These are phyloP conservation scores for Acanthamoeba lenticulata DNA, from an alignment of 208 protist genomes.

Conservation along the genomic window DNA sequence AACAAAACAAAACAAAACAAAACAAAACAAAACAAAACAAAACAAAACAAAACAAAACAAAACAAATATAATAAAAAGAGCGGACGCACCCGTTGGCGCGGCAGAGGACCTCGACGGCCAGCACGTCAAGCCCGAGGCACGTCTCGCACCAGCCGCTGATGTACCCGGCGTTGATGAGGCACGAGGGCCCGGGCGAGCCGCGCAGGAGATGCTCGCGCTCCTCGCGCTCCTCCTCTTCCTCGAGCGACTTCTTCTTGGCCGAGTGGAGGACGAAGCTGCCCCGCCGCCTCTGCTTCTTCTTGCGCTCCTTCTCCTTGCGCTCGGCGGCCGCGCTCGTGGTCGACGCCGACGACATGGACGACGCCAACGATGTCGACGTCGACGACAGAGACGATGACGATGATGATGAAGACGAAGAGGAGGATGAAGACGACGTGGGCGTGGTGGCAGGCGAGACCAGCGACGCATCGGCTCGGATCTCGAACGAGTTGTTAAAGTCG, in stretches of 20 bases:
- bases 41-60: too few relatives aligned
- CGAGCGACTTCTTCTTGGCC: slow-evolving; percentile 23
- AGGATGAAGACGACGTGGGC: neutral
- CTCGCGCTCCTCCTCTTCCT: slow-evolving; percentile 22
- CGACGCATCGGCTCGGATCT: neutral
- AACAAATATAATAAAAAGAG: neutral
- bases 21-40: too few relatives aligned
- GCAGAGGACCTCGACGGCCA: neutral
- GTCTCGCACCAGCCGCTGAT: slow-evolving; percentile 25
- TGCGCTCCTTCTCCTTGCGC: neutral
- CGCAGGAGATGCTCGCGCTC: neutral
- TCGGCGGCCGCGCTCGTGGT: neutral
- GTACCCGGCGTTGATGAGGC: slow-evolving; percentile 20
- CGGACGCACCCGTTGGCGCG: neutral
- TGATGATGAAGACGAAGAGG: neutral
- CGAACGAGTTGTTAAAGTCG: slow-evolving; percentile 41
- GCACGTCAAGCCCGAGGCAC: neutral
- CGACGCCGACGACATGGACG: neutral
- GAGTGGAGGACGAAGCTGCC: slow-evolving; percentile 27
- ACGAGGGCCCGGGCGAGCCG: neutral
- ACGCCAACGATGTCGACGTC: neutral
- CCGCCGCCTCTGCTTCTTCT: neutral
- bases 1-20: too few relatives aligned
- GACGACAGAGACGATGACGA: neutral
- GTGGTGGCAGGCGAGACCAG: neutral